Conservation (phyloP, 1,284 basidiomycete species). For the Fomitiporia mediterranea region DNA sequence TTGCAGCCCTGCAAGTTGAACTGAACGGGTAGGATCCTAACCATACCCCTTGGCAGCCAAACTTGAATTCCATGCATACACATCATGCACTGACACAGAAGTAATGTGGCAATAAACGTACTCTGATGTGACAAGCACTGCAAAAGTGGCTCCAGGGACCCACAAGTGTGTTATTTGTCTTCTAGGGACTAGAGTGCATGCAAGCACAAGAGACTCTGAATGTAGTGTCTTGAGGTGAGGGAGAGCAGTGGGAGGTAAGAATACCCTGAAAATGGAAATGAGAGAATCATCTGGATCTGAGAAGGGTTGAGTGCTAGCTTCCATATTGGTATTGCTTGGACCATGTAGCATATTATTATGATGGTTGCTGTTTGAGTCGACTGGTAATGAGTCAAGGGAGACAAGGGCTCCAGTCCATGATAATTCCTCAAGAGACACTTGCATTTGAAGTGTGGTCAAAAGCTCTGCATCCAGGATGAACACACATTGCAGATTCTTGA, state of each 20-base stretch:
- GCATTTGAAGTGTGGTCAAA: not conserved
- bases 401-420: conserved; percentile 9
- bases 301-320: not conserved
- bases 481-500: conserved; percentile 5
- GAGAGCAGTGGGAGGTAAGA: not conserved
- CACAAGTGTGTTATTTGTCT: conserved; percentile 13
- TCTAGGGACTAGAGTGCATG: conserved; percentile 10
- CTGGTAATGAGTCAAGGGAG: not conserved
- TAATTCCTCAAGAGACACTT: conserved; percentile 2
- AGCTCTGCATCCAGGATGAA: conserved; percentile 10
- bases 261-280: not conserved
- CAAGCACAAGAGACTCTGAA: conserved; percentile 13
- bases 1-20: not conserved
- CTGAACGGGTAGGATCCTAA: not conserved
- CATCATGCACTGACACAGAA: not conserved
- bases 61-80: not conserved
- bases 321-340: not conserved
- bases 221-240: conserved; percentile 3
- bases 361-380: not conserved
- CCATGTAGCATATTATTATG: not conserved
- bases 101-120: not conserved
- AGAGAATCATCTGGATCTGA: conserved; percentile 6
- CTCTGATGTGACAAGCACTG: not conserved
- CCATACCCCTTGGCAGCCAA: not conserved
- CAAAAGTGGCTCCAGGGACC: conserved; percentile 12